Percentiles rank a stretch among this genome's conserved stretches.
Evolutionary conservation across 2,329 filamentous ascomycete genomes (phyloP).

Genomic region (Penicillium sp.): DNA sequence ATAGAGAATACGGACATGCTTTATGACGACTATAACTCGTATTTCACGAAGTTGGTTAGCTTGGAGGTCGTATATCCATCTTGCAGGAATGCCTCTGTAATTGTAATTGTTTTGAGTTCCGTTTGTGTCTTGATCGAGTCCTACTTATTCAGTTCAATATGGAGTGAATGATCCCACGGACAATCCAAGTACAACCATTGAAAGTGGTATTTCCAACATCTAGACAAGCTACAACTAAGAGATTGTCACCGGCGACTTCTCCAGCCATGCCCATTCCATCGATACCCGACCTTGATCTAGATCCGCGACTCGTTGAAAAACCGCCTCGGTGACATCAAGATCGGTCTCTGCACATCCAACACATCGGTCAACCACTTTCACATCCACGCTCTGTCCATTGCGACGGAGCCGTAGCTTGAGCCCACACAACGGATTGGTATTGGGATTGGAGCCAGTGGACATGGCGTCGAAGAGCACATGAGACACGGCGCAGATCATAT

Average conservation of each 20-base stretch:
- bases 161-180: no score
- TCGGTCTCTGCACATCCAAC: conserved; percentile 46
- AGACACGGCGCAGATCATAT: conserved; percentile 62
- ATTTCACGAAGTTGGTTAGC: no score
- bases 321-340: conserved; percentile 46
- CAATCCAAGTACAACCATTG: no score
- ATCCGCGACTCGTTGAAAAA: conserved; percentile 46
- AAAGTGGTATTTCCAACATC: no score
- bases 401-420: conserved; percentile 58
- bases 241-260: conserved; percentile 29
- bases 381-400: conserved; percentile 51
- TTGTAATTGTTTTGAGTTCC: no score
- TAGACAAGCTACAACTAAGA: background rate
- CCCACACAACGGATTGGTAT: conserved; percentile 63
- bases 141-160: no score
- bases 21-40: no score
- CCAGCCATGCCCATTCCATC: conserved; percentile 50
- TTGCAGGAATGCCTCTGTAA: no score
- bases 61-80: no score
- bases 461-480: conserved; percentile 61
- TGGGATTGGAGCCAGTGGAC: conserved; percentile 50
- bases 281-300: conserved; percentile 44
- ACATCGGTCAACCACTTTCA: conserved; percentile 65
- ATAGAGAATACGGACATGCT: no score
- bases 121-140: no score